phyloP scores from a whole-genome alignment of 352 stramenopile genomes.

The Phytopythium boreale region DNA sequence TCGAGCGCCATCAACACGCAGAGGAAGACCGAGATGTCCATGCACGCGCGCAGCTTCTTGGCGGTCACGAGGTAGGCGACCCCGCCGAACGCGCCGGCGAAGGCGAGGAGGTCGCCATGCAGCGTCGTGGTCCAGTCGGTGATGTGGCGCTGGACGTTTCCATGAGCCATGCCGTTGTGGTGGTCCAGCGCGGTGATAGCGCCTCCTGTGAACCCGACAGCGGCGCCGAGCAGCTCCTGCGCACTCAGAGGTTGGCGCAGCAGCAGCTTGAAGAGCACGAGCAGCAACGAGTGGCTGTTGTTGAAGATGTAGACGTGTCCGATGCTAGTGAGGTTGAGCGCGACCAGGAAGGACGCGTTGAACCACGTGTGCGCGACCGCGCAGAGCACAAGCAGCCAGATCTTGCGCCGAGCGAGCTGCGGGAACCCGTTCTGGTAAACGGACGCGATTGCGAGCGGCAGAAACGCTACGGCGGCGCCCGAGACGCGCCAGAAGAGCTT shows the following conservation, averaged over 20 bases:
- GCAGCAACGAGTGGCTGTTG: slow-evolving; percentile 53
- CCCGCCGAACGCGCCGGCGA: slow-evolving; percentile 44
- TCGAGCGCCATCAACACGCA: slow-evolving; percentile 31
- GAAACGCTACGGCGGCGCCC: slow-evolving; percentile 35
- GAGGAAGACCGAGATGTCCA: slow-evolving; percentile 42
- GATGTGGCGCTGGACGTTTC: slow-evolving; percentile 3
- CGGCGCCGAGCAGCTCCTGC: slow-evolving; percentile 36
- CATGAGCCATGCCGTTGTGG: slow-evolving; percentile 5
- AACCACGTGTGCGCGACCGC: slow-evolving; percentile 35
- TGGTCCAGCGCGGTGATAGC: slow-evolving; percentile 40
- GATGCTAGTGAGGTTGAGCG: slow-evolving; percentile 47
- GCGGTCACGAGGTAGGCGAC: slow-evolving; percentile 44
- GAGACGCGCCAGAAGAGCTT: slow-evolving; percentile 57
- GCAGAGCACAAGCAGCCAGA: slow-evolving; percentile 24
- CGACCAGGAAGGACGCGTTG: slow-evolving; percentile 49
- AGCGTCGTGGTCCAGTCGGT: slow-evolving; percentile 12
- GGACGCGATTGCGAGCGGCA: slow-evolving; percentile 22
- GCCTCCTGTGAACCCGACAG: slow-evolving; percentile 36
- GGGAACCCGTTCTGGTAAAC: slow-evolving; percentile 23
- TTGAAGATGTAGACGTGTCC: slow-evolving; percentile 57
- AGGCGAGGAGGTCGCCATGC: slow-evolving; percentile 47
- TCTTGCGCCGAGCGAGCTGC: slow-evolving; percentile 11
- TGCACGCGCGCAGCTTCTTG: slow-evolving; percentile 32
- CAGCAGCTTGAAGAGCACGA: slow-evolving; percentile 47
- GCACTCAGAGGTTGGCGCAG: slow-evolving; percentile 24